Conservation (phyloP, 345 rosid genomes). For the Eucalyptus victrix region DNA sequence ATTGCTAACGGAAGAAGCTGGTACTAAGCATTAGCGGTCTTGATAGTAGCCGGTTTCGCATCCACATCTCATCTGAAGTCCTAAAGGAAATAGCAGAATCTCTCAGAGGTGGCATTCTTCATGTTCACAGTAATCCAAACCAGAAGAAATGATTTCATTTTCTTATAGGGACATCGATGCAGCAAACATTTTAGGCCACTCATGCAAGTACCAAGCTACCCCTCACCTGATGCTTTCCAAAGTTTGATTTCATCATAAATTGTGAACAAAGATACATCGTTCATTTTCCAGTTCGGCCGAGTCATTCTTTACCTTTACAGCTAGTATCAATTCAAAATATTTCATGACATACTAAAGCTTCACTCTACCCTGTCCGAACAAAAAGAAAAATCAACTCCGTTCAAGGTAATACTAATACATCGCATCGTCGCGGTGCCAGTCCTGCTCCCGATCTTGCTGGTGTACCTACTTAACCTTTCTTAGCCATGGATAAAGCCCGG, state of each 20-base stretch:
- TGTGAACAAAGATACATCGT: not conserved
- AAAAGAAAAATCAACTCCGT: not conserved
- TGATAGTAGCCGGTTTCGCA: not conserved
- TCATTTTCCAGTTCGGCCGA: not conserved
- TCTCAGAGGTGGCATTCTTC: not conserved
- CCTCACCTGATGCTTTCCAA: not conserved
- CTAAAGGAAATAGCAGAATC: not conserved
- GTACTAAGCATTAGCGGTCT: not conserved
- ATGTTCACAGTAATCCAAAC: not conserved
- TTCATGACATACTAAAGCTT: not conserved
- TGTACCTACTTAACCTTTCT: not conserved
- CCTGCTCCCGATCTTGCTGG: not conserved
- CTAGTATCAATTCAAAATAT: not conserved
- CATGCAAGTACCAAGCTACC: not conserved
- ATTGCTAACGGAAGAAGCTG: conserved; percentile 12
- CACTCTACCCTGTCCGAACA: not conserved
- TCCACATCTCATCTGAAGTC: not conserved
- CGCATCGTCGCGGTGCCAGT: not conserved
- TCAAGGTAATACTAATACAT: not conserved
- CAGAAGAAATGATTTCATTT: not conserved
- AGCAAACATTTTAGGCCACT: not conserved
- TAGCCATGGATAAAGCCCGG: not conserved
- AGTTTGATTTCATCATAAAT: not conserved
- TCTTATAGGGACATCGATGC: not conserved
- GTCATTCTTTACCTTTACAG: not conserved